phyloP scores from a whole-genome alignment of 129 eudicot species.

The carrot (Daucus carota) region DNA sequence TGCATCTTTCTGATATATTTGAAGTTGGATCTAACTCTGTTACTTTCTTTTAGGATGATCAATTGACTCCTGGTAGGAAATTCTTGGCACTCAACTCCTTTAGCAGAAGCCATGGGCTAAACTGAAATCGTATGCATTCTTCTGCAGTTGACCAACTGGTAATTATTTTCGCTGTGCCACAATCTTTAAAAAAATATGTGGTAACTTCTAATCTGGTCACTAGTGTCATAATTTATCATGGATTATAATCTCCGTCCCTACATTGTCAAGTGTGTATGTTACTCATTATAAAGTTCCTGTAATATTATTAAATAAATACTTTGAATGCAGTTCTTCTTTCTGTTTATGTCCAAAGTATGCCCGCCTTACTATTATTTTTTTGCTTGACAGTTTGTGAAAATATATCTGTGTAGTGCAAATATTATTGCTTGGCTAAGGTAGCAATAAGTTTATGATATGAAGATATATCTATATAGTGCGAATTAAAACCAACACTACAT shows the following conservation, averaged over 20 bases:
- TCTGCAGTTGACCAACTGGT: slow-evolving; percentile 16
- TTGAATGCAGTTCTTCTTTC: background rate
- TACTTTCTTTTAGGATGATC: slow-evolving; percentile 61
- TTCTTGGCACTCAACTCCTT: slow-evolving; percentile 59
- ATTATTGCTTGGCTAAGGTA: too few species aligned
- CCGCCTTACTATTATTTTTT: background rate
- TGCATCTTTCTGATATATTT: background rate
- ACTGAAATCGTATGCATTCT: slow-evolving; percentile 20
- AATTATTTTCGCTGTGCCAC: slow-evolving; percentile 4
- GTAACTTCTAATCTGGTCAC: background rate
- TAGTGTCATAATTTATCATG: background rate
- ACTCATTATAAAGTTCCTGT: too few species aligned
- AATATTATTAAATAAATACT: too few species aligned
- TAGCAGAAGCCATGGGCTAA: slow-evolving; percentile 66
- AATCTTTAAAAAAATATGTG: background rate
- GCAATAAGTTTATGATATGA: too few species aligned
- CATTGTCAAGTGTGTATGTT: background rate
- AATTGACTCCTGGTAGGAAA: slow-evolving; percentile 46
- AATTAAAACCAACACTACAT: too few species aligned
- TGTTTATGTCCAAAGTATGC: background rate
- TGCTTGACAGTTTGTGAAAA: background rate
- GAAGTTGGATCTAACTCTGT: background rate
- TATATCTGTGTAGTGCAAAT: background rate
- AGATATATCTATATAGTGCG: too few species aligned
- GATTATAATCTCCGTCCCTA: too few species aligned